These are phyloP conservation scores for Mycothermus thermophilus DNA, from an alignment of 495 filamentous ascomycete species.

Conservation along the genomic window DNA sequence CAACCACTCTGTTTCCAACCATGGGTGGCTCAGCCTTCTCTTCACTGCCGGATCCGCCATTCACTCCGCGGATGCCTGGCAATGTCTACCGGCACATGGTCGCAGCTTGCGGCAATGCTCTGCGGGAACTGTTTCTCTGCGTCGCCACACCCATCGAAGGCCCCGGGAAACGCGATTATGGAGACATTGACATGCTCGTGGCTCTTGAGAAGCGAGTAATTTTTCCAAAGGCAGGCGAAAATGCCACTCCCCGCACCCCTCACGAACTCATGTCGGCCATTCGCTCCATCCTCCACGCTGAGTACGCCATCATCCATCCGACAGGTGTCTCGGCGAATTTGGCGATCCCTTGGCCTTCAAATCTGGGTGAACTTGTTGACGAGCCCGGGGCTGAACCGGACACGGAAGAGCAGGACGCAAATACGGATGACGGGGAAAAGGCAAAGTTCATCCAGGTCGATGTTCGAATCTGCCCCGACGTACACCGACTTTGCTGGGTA, in stretches of 20 bases:
- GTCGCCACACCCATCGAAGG: constrained; percentile 40
- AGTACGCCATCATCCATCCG: constrained; percentile 17
- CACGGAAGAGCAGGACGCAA: too few species aligned
- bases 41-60: constrained; percentile 24
- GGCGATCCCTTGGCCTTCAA: constrained; percentile 37
- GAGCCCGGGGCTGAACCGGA: background rate
- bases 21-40: constrained; percentile 51
- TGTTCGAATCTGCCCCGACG: constrained; percentile 35
- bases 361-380: constrained; percentile 3
- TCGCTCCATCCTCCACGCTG: constrained; percentile 19
- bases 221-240: constrained; percentile 7
- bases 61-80: constrained; percentile 44
- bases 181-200: constrained; percentile 49
- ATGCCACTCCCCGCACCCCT: background rate
- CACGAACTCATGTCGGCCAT: constrained; percentile 9
- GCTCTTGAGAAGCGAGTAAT: constrained; percentile 18
- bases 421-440: constrained; percentile 6
- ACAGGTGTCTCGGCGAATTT: constrained; percentile 20
- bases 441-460: constrained; percentile 48
- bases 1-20: too few species aligned
- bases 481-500: constrained; percentile 39
- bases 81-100: constrained; percentile 33
- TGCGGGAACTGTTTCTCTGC: constrained; percentile 31
- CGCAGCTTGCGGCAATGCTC: constrained; percentile 22
- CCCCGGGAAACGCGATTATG: constrained; percentile 40